Conservation (phyloP, 805 yeast species). For the Yamadazyma phyllophila region DNA sequence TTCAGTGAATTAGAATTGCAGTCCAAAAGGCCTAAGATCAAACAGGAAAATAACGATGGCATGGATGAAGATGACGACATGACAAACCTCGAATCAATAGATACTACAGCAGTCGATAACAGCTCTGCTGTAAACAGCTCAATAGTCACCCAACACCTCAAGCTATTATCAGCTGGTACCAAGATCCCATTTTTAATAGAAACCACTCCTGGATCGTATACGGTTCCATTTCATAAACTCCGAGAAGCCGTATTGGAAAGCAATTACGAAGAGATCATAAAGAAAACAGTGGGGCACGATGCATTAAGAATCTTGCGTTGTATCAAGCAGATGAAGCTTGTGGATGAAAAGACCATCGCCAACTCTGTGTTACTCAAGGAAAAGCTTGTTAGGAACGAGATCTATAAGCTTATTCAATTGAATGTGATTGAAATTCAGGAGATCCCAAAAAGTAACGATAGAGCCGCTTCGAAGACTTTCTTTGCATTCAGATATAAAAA, state of each 20-base stretch:
- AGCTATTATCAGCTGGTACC: conserved; percentile 54
- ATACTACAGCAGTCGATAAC: conserved; percentile 22
- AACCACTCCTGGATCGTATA: conserved; percentile 52
- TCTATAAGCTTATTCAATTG: conserved; percentile 61
- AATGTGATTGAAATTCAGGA: conserved; percentile 88
- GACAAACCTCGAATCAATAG: background rate
- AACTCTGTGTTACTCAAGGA: conserved; percentile 76
- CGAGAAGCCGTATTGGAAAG: conserved; percentile 44
- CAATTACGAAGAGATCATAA: conserved; percentile 56
- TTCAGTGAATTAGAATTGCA: conserved; percentile 16
- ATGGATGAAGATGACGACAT: conserved; percentile 3
- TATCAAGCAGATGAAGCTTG: conserved; percentile 62
- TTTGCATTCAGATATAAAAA: conserved; percentile 72
- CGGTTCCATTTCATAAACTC: conserved; percentile 60
- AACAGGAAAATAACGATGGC: conserved; percentile 19
- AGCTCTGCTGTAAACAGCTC: conserved; percentile 26
- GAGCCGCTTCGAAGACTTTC: conserved; percentile 87
- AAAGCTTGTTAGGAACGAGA: conserved; percentile 67
- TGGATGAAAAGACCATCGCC: conserved; percentile 82
- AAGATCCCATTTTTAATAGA: conserved; percentile 60
- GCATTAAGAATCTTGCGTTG: conserved; percentile 77
- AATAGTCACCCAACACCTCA: conserved; percentile 62
- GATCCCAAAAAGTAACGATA: conserved; percentile 85
- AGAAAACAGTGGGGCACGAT: conserved; percentile 61
- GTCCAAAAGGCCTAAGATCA: conserved; percentile 21